These are phyloP conservation scores for Hypomontagnella monticulosa DNA, from an alignment of 495 filamentous ascomycete genomes.

Conservation along the genomic window DNA sequence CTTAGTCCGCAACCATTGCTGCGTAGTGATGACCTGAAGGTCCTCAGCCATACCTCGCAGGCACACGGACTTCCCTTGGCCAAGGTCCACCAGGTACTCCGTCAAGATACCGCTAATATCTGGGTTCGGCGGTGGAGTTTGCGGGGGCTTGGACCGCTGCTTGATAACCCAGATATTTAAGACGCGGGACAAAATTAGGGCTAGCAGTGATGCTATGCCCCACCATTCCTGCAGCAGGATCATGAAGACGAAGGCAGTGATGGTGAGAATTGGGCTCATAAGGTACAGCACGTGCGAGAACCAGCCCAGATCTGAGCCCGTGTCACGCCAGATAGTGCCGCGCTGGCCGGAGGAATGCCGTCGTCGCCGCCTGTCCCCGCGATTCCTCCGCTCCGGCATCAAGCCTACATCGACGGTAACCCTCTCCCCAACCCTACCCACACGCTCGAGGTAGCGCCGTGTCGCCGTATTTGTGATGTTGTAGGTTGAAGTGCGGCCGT, in stretches of 20 bases:
- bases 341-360: conserved; percentile 38
- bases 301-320: conserved; percentile 49
- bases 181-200: conserved; percentile 62
- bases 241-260: conserved; percentile 52
- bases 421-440: conserved; percentile 56
- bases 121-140: conserved; percentile 14
- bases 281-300: conserved; percentile 58
- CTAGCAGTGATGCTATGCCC: conserved; percentile 55
- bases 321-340: conserved; percentile 45
- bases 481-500: conserved; percentile 48
- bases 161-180: conserved; percentile 65
- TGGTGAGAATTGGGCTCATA: conserved; percentile 53
- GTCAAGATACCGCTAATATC: conserved; percentile 38
- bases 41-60: conserved; percentile 64
- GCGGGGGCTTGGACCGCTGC: conserved; percentile 49
- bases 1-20: conserved; percentile 64
- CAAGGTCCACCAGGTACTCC: conserved; percentile 48
- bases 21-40: conserved; percentile 66
- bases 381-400: conserved; percentile 31
- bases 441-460: conserved; percentile 57
- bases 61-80: conserved; percentile 49
- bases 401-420: conserved; percentile 58
- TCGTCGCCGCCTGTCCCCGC: conserved; percentile 16
- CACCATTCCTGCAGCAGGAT: conserved; percentile 62
- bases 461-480: conserved; percentile 65